Conservation (phyloP, 208 protist genomes). For the Trypanosoma lewisi region DNA sequence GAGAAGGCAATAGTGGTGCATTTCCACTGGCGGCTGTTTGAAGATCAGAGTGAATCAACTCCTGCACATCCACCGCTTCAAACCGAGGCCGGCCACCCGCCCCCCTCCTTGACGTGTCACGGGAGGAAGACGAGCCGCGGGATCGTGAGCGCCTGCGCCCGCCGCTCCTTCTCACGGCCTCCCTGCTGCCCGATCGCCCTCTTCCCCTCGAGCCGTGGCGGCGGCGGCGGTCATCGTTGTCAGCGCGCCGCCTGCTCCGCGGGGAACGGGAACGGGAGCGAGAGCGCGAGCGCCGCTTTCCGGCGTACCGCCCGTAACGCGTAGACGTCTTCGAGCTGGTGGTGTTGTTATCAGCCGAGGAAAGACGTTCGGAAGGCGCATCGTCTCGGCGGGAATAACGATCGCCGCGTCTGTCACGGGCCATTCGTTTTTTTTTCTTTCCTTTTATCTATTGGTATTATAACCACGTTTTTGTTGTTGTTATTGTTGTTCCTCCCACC, state of each 20-base stretch:
- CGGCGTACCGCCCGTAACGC: slow-evolving; percentile 26
- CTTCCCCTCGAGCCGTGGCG: background rate
- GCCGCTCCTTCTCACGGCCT: background rate
- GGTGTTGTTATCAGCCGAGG: background rate
- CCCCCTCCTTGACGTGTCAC: background rate
- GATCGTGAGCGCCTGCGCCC: slow-evolving; percentile 13
- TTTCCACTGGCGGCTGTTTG: background rate
- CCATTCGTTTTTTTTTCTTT: slow-evolving; percentile 20
- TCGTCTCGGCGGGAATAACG: slow-evolving; percentile 19
- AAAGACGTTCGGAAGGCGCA: slow-evolving; percentile 3
- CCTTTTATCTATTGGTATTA: slow-evolving; percentile 4
- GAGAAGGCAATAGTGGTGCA: background rate
- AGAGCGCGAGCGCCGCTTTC: slow-evolving; percentile 14
- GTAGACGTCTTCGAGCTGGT: background rate
- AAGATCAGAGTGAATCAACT: slow-evolving; percentile 15
- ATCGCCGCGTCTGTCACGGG: slow-evolving; percentile 31
- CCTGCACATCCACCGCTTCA: slow-evolving; percentile 23
- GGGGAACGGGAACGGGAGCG: too few species aligned
- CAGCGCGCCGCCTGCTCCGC: slow-evolving; percentile 3
- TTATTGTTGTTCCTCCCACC: too few species aligned
- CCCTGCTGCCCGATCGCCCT: slow-evolving; percentile 1
- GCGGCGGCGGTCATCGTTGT: slow-evolving; percentile 13
- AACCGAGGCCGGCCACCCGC: slow-evolving; percentile 7
- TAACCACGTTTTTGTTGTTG: too few species aligned
- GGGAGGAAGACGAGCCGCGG: background rate